A percentile compares a stretch with the other conserved stretches of the same genome.
These are phyloP conservation scores for Lachnellula arida DNA, from an alignment of 2,329 filamentous ascomycete genomes.

Conservation along the genomic window DNA sequence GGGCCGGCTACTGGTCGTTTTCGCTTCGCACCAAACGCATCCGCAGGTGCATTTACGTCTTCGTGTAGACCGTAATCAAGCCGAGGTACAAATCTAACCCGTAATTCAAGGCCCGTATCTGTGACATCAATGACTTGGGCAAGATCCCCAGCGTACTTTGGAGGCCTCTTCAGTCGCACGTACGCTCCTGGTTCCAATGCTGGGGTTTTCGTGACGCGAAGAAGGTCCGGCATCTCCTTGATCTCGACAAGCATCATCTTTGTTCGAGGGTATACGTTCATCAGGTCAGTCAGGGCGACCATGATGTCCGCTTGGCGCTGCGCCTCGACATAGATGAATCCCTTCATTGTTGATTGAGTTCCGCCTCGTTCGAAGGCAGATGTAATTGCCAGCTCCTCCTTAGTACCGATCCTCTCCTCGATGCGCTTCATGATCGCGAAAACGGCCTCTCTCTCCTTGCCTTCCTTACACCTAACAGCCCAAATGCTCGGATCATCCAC, in stretches of 20 bases:
- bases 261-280: constrained; percentile 83
- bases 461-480: constrained; percentile 88
- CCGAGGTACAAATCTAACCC: constrained; percentile 81
- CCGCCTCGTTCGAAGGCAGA: constrained; percentile 87
- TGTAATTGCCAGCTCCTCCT: constrained; percentile 78
- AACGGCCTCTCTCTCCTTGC: constrained; percentile 90
- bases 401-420: constrained; percentile 71
- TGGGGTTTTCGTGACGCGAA: constrained; percentile 82
- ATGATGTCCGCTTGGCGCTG: constrained; percentile 81
- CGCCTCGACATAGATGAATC: constrained; percentile 93
- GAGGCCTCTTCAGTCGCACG: constrained; percentile 77
- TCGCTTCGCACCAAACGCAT: constrained; percentile 54
- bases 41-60: constrained; percentile 50
- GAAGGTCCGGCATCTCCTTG: constrained; percentile 96
- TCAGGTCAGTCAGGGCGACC: constrained; percentile 74
- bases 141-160: constrained; percentile 82
- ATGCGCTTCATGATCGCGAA: constrained; percentile 84
- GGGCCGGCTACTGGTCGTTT: constrained; percentile 67
- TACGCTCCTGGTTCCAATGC: constrained; percentile 83
- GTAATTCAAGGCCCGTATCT: constrained; percentile 84
- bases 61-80: constrained; percentile 89
- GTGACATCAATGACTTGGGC: constrained; percentile 91
- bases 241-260: constrained; percentile 88
- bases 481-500: constrained; percentile 96
- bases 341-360: constrained; percentile 76